Evolutionary conservation across 768 basidiomycete genomes (phyloP), one percentile per base, ranked within the genome.

Genomic region (Suillus sp.): DNA sequence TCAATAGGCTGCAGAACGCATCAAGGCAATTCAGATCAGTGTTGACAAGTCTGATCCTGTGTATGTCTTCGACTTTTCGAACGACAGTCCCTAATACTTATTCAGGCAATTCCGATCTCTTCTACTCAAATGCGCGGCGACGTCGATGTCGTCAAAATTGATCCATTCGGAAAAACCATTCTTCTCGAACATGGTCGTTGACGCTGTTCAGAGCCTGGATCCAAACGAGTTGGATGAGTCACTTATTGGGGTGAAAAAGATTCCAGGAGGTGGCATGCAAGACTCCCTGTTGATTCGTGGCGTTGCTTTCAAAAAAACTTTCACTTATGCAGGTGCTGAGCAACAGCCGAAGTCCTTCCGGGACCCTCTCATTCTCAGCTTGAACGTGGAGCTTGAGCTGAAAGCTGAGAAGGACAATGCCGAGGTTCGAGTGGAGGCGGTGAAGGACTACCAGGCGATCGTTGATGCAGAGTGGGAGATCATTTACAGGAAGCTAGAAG

Each of bases 381-480:
- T 99, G 62, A 99, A 99, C 73, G 96, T 99, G 67, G 97, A 99
- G 75, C 86, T 99, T 60, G 97, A 99, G 77, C 83, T 99, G 68
- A 99, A 99, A 78, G 97, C 97, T 0, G 97, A 99, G 79, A 96
- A 99, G 76, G 97, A 99, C 77, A 99, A 99, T 68, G 97, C 97
- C 3, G 97, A 99, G 78, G 94, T 99, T 47, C 88, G 97, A 40
- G 95, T 99, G 20, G 95, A 99, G 71, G 90, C 91, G 18, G 96
- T 99, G 30, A 90, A 95, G 20, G 97, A 99, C 73, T 99, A 99
- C 73, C 97, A 99, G 78, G 95, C 96, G 6, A 98, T 99, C 71
- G 97, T 99, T 60, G 95, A 99, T 74, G 97, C 97, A 13, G 97
- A 99, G 75, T 99, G 97, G 97, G 93, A 96, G 70, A 99, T 99